Conservation (phyloP, 2,329 filamentous ascomycete species). For the Tolypocladium guangdongense region DNA sequence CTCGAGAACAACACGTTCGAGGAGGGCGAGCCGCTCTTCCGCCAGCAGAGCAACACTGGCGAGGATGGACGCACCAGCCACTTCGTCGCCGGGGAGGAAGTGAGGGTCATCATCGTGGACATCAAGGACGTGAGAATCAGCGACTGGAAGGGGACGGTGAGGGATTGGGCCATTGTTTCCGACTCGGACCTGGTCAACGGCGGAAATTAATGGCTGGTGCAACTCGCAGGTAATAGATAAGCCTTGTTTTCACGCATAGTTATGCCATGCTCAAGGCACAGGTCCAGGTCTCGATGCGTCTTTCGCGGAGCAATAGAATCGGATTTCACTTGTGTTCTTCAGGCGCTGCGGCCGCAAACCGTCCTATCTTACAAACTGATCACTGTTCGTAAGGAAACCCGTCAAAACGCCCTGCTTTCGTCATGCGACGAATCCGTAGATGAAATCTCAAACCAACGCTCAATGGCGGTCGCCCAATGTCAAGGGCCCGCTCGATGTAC, state of each 20-base stretch:
- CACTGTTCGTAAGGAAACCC: no score
- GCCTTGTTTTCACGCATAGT: neutral
- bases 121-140: constrained; percentile 80
- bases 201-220: constrained; percentile 2
- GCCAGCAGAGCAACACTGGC: constrained; percentile 22
- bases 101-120: constrained; percentile 75
- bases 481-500: neutral
- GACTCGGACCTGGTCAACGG: constrained; percentile 30
- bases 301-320: neutral
- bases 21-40: constrained; percentile 28
- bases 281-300: neutral
- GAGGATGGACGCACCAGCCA: constrained; percentile 47
- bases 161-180: constrained; percentile 55
- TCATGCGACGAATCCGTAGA: neutral
- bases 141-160: constrained; percentile 90
- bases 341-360: neutral
- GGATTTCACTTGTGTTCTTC: neutral
- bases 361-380: neutral
- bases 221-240: neutral
- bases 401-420: neutral
- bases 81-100: constrained; percentile 72
- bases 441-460: neutral
- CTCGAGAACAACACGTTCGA: constrained; percentile 88
- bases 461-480: neutral
- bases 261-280: neutral